A percentile compares a stretch with the other conserved stretches of the same genome.
Conservation (phyloP, 2,329 filamentous ascomycete species). For the Cladosporium sp. region DNA sequence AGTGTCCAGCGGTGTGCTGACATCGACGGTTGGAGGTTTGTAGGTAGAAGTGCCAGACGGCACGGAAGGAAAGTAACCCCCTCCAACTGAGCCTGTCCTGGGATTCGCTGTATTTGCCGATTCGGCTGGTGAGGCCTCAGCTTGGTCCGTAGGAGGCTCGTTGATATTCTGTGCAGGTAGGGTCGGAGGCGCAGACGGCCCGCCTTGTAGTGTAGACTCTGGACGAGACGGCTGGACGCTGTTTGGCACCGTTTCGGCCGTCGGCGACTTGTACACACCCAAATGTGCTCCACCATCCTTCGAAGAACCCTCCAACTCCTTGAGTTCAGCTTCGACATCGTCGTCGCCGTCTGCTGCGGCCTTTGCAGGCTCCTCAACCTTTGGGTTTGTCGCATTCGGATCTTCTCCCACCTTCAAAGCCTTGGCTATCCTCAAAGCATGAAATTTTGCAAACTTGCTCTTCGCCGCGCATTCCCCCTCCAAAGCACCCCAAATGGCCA, state of each 20-base stretch:
- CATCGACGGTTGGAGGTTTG: slow-evolving; percentile 12
- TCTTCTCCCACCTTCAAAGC: slow-evolving; percentile 88
- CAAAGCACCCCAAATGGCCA: slow-evolving; percentile 74
- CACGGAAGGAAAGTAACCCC: slow-evolving; percentile 56
- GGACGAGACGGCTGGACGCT: slow-evolving; percentile 45
- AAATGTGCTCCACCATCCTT: slow-evolving; percentile 12
- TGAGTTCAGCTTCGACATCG: slow-evolving; percentile 26
- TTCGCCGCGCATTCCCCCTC: slow-evolving; percentile 77
- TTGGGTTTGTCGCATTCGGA: slow-evolving; percentile 86
- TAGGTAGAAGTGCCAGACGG: slow-evolving; percentile 43
- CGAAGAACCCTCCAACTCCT: slow-evolving; percentile 20
- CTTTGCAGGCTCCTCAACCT: slow-evolving; percentile 44
- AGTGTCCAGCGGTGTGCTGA: slow-evolving; percentile 21
- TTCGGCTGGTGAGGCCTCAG: slow-evolving; percentile 49
- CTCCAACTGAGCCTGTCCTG: slow-evolving; percentile 46
- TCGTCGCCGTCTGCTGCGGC: slow-evolving; percentile 17
- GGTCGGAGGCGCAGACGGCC: slow-evolving; percentile 37
- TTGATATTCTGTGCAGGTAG: slow-evolving; percentile 35
- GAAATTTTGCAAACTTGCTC: slow-evolving; percentile 96
- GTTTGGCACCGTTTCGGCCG: slow-evolving; percentile 58
- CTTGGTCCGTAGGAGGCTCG: neutral
- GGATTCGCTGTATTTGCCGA: slow-evolving; percentile 32
- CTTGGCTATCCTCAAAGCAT: slow-evolving; percentile 84
- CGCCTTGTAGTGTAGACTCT: slow-evolving; percentile 22
- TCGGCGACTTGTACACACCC: slow-evolving; percentile 41